A percentile compares a stretch with the other conserved stretches of the same genome.
These are phyloP conservation scores for Akanthomyces lecanii DNA, from an alignment of 2,329 filamentous ascomycete species.

Conservation along the genomic window DNA sequence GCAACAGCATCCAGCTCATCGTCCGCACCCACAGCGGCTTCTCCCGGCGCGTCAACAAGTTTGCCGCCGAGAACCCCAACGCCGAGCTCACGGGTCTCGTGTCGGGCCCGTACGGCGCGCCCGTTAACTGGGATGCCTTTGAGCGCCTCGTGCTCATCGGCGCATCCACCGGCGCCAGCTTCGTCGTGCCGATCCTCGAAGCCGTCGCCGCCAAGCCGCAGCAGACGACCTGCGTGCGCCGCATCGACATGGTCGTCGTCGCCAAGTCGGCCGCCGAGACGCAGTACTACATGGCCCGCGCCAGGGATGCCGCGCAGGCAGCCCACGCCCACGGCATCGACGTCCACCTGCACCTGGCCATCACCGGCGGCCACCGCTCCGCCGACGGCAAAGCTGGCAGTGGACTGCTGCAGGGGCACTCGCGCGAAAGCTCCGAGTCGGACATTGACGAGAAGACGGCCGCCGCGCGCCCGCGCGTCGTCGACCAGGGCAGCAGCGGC, in stretches of 20 bases:
- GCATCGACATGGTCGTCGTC: constrained; percentile 50
- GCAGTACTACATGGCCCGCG: constrained; percentile 50
- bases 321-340: constrained; percentile 42
- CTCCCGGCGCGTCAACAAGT: constrained; percentile 48
- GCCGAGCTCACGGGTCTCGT: constrained; percentile 40
- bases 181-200: constrained; percentile 56
- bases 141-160: constrained; percentile 58
- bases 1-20: constrained; percentile 57
- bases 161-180: constrained; percentile 60
- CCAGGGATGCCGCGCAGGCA: constrained; percentile 40
- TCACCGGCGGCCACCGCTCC: constrained; percentile 36
- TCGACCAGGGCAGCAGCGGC: no score
- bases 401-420: not conserved
- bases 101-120: constrained; percentile 52
- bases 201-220: constrained; percentile 41
- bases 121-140: constrained; percentile 53
- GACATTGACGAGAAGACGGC: constrained; percentile 7
- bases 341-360: constrained; percentile 49
- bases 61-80: constrained; percentile 36
- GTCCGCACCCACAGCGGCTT: constrained; percentile 54
- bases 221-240: constrained; percentile 43
- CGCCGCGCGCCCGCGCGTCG: not conserved
- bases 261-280: constrained; percentile 51
- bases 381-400: not conserved
- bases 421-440: constrained; percentile 24